Percentiles rank a stretch among this genome's conserved stretches.
phyloP scores from a whole-genome alignment of 2,329 filamentous ascomycete genomes.

The Tolypocladium capitatum region DNA sequence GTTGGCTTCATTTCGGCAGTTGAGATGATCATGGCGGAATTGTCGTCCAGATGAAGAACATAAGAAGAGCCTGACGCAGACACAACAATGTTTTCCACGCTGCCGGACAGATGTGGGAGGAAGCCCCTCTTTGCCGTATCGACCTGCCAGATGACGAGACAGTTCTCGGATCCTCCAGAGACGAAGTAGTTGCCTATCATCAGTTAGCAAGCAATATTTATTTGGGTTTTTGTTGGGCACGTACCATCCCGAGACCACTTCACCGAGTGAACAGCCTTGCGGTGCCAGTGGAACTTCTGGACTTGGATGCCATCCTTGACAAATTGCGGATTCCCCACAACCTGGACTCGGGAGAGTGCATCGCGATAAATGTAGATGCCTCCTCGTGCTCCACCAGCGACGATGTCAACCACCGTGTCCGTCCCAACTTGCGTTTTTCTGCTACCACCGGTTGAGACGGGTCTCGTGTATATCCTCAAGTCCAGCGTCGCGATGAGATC shows the following conservation, averaged over 20 bases:
- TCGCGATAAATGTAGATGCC: slow-evolving; percentile 74
- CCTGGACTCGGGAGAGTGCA: slow-evolving; percentile 45
- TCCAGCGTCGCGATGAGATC: slow-evolving; percentile 58
- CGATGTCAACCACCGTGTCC: slow-evolving; percentile 50
- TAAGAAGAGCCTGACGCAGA: slow-evolving; percentile 72
- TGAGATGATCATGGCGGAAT: slow-evolving; percentile 80
- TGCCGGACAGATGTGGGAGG: slow-evolving; percentile 78
- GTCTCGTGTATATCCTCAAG: slow-evolving; percentile 29
- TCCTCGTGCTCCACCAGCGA: slow-evolving; percentile 64
- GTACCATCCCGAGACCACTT: slow-evolving; percentile 89
- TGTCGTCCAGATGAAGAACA: slow-evolving; percentile 75
- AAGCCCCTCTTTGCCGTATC: slow-evolving; percentile 73
- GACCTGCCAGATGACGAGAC: slow-evolving; percentile 84
- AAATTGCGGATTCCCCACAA: slow-evolving; percentile 22
- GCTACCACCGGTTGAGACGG: slow-evolving; percentile 4
- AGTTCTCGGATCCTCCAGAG: slow-evolving; percentile 82
- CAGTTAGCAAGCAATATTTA: slow-evolving; percentile 15
- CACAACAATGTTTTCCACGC: slow-evolving; percentile 72
- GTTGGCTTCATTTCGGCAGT: slow-evolving; percentile 80
- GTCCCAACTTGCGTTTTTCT: slow-evolving; percentile 14
- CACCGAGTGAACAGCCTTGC: slow-evolving; percentile 65
- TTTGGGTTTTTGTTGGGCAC: background rate
- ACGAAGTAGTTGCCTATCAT: slow-evolving; percentile 74
- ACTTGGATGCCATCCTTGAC: slow-evolving; percentile 38
- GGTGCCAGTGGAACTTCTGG: slow-evolving; percentile 81